Conservation (phyloP, 1,284 basidiomycete genomes). For the Cryptococcus jaspeensis region DNA sequence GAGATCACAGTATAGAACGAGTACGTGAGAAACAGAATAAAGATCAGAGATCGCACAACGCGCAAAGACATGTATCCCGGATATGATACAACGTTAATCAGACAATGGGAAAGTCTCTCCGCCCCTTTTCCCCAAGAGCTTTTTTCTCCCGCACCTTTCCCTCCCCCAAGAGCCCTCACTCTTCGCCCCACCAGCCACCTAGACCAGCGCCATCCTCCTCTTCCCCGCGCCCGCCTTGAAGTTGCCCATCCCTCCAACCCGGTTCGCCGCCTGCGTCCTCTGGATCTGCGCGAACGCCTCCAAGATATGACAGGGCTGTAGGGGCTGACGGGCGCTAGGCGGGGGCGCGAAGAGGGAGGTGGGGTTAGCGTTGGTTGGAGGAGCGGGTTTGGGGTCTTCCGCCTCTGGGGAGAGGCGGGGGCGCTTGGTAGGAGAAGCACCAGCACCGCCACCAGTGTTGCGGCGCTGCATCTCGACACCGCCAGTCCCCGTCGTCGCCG, state of each 20-base stretch:
- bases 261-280: constrained; percentile 71
- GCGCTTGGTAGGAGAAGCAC: neutral
- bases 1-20: too few species aligned
- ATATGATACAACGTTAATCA: neutral
- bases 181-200: constrained; percentile 15
- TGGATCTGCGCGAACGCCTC: constrained; percentile 87
- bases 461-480: neutral
- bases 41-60: too few species aligned
- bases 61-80: too few species aligned
- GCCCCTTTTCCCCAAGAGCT: neutral
- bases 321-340: constrained; percentile 70
- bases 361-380: constrained; percentile 30
- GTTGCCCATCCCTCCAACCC: constrained; percentile 79
- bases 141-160: neutral
- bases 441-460: neutral
- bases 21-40: too few species aligned
- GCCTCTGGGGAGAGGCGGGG: constrained; percentile 20
- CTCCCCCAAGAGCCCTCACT: neutral
- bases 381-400: constrained; percentile 54
- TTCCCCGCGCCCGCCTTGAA: constrained; percentile 79
- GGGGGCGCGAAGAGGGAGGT: constrained; percentile 75
- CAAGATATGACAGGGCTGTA: constrained; percentile 79
- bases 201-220: constrained; percentile 77
- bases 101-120: neutral
- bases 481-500: neutral